Base-by-base conservation (phyloP, 345 rosid species). In the thale cress (Arabidopsis thaliana) region DNA sequence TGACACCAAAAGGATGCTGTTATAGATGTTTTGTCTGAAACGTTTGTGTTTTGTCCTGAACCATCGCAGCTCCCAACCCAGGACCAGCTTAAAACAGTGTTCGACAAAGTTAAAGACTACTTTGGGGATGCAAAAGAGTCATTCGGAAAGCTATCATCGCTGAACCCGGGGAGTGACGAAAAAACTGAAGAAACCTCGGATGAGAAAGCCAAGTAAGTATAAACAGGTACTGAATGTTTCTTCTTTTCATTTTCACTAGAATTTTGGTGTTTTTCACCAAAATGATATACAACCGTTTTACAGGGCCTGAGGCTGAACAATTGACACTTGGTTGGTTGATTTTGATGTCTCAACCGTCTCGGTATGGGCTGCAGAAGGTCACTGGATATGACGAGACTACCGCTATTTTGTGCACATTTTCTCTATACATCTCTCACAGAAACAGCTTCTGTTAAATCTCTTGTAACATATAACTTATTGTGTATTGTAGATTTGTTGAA, bases 41-140 rank as follows among this genome's bases (percentile, higher is more conserved):
- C 14, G 10, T 53, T 48, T 37, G 48, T 3, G 22, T 36, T 50
- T 56, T 50, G 11, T 72, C 59, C 2, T 73, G 24, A 41, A 59
- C 38, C 37, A 62, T 42, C 55, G n/a, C 86, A 94, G 97, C 97
- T 94, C 78, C 98, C 97, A 53, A 86, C 96, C 3, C 82, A 48
- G 64, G 95, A 94, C 81, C 69, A 94, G 78, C 91, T 94, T 25
- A 89, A 88, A 82, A 91, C 98, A 14, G 98, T 94, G 74, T 59
- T 89, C 22, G 97, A 94, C 76, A 90, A 90, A 80, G 97, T 88
- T 63, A 88, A 83, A 79, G 95, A 91, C 85, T 87, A 86, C 81
- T 90, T 94, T 44, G 97, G 95, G 16, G 95, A 91, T 72, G 96
- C 98, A 6, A 94, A 91, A 76, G 92, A 91, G 64, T 91, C 98